These are phyloP conservation scores for Dactylellina leptospora DNA, from an alignment of 2,329 filamentous ascomycete species.

Conservation along the genomic window DNA sequence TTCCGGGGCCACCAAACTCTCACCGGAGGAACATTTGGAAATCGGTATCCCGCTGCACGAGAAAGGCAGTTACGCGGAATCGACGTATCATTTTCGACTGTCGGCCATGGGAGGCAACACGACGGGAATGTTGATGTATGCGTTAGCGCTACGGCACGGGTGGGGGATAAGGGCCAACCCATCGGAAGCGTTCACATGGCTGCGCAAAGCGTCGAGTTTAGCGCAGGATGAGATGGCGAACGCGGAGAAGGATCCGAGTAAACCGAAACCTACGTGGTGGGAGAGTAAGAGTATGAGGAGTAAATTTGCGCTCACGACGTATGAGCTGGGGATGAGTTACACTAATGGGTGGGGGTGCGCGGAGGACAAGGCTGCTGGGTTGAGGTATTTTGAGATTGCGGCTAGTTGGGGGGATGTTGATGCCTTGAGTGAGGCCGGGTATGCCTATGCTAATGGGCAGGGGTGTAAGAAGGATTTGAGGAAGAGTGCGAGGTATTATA, in stretches of 20 bases:
- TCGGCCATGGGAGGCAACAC: slow-evolving; percentile 86
- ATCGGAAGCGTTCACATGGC: slow-evolving; percentile 87
- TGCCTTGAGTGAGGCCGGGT: slow-evolving; percentile 90
- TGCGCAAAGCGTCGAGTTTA: slow-evolving; percentile 87
- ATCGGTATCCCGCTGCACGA: slow-evolving; percentile 93
- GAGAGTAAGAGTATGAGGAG: slow-evolving; percentile 86
- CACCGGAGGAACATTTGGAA: slow-evolving; percentile 81
- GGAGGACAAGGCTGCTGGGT: slow-evolving; percentile 84
- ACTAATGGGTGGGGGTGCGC: slow-evolving; percentile 98
- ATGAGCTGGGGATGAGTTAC: slow-evolving; percentile 94
- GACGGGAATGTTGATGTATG: slow-evolving; percentile 95
- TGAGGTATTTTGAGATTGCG: slow-evolving; percentile 96
- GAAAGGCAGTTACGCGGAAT: slow-evolving; percentile 85
- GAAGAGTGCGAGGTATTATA: slow-evolving; percentile 90
- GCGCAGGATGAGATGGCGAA: slow-evolving; percentile 84
- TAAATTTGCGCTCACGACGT: slow-evolving; percentile 93
- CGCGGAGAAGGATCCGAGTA: slow-evolving; percentile 71
- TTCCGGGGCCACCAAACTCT: slow-evolving; percentile 29
- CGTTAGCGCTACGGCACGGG: slow-evolving; percentile 90
- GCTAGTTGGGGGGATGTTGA: slow-evolving; percentile 96
- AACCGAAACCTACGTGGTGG: slow-evolving; percentile 70
- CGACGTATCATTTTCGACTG: slow-evolving; percentile 91
- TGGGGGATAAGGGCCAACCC: slow-evolving; percentile 98
- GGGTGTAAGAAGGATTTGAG: slow-evolving; percentile 96
- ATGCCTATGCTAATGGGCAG: slow-evolving; percentile 92